Evolutionary conservation across 2,329 filamentous ascomycete species (phyloP), one percentile per base, ranked within the genome.

Genomic region (Colletotrichum caudatum): DNA sequence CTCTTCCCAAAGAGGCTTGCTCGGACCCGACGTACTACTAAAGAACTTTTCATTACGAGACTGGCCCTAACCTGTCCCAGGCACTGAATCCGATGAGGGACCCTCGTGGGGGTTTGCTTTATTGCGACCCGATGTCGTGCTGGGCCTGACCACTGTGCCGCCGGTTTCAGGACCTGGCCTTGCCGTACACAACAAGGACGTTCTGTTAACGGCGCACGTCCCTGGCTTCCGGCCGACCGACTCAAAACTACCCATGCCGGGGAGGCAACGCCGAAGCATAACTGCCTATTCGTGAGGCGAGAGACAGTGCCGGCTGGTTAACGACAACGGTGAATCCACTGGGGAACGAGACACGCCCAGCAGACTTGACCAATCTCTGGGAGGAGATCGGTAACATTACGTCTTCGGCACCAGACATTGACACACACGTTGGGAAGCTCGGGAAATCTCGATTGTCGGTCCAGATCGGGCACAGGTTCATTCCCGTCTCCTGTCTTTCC

Each of bases 41-140:
- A 23, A 20, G 65, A 69, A 48, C 33, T 64, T 59, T 33, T 54
- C 54, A 56, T 37, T 26, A 61, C 11, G 46, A 64, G 20, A 54
- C 29, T 23, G 60, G 29, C 11, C 60, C 41, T 18, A 54, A 54
- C 46, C 46, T 61, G 46, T 41, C 44, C 7, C 53, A 11, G 57
- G n/a, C 69, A 64, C 69, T 64, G 69, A 69, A 69, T 60, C 58
- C 56, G 69, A 71, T 33, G 65, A 48, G 59, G 46, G 59, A 54
- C 64, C 29, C 46, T 59, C 59, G 64, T 59, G 64, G 53, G 58
- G 61, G 37, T 39, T 39, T 71, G 64, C 53, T 69, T 64, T 64
- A 71, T 64, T 71, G 18, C 60, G 59, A 71, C 65, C 59, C 50
- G 59, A 69, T 71, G 65, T 60, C 69, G 65, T 69, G 65, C 69